These are phyloP conservation scores for Peltaster fructicola DNA, from an alignment of 2,329 filamentous ascomycete genomes.

Conservation along the genomic window DNA sequence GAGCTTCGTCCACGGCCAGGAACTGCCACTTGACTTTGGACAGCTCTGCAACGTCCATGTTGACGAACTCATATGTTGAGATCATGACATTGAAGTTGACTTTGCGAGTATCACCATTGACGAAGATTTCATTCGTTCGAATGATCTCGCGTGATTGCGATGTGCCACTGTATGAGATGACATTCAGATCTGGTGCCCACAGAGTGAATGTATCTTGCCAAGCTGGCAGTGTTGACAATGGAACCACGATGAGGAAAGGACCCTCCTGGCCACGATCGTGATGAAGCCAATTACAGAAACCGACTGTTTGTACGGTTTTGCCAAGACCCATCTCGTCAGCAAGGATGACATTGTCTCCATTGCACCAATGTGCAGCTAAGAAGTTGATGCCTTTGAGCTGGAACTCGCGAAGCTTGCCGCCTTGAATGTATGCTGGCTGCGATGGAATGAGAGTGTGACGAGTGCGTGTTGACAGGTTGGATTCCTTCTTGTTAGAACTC, in stretches of 20 bases:
- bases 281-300: conserved; percentile 92
- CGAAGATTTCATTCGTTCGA: conserved; percentile 72
- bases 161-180: conserved; percentile 89
- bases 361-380: conserved; percentile 87
- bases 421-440: conserved; percentile 71
- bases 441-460: conserved; percentile 54
- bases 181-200: conserved; percentile 92
- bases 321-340: conserved; percentile 98
- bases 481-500: conserved; percentile 60
- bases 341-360: conserved; percentile 85
- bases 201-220: conserved; percentile 97
- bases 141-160: conserved; percentile 75
- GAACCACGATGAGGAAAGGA: conserved; percentile 92
- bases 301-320: conserved; percentile 93
- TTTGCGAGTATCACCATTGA: conserved; percentile 62
- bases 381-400: conserved; percentile 92
- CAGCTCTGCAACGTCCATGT: conserved; percentile 68
- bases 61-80: conserved; percentile 93
- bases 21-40: conserved; percentile 94
- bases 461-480: conserved; percentile 56
- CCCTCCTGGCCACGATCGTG: conserved; percentile 82
- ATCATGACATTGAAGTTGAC: conserved; percentile 95
- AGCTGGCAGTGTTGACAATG: conserved; percentile 87
- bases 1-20: conserved; percentile 88
- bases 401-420: conserved; percentile 76